Evolutionary conservation across 2,329 filamentous ascomycete species (phyloP).

Genomic region (Scortechinia acanthostroma): DNA sequence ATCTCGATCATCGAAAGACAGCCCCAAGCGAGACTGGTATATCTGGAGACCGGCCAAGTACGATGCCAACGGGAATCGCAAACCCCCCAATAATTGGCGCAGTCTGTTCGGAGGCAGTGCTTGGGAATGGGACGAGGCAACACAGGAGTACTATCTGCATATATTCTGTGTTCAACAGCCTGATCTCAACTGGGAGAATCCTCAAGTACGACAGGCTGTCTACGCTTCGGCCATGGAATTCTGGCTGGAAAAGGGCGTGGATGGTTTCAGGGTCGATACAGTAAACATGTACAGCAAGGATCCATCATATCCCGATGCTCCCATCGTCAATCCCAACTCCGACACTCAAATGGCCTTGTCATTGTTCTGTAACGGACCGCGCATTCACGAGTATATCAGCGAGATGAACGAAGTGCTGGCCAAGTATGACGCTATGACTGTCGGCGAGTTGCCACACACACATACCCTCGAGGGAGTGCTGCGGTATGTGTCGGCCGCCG

Average conservation of each 20-base stretch:
- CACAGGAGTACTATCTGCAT: slow-evolving; percentile 70
- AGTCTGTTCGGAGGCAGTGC: slow-evolving; percentile 50
- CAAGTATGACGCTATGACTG: slow-evolving; percentile 60
- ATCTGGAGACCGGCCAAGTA: slow-evolving; percentile 45
- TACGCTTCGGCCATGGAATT: slow-evolving; percentile 68
- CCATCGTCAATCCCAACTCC: slow-evolving; percentile 36
- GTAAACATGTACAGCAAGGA: slow-evolving; percentile 69
- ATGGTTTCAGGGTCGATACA: slow-evolving; percentile 70
- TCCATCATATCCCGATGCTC: slow-evolving; percentile 47
- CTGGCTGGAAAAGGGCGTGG: slow-evolving; percentile 70
- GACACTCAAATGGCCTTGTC: slow-evolving; percentile 40
- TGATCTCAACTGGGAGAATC: slow-evolving; percentile 77
- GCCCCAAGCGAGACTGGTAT: slow-evolving; percentile 65
- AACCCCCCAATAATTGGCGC: slow-evolving; percentile 76
- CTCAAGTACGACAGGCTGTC: slow-evolving; percentile 59
- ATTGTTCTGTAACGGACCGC: slow-evolving; percentile 62
- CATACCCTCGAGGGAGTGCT: slow-evolving; percentile 49
- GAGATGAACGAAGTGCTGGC: slow-evolving; percentile 59
- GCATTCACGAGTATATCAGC: slow-evolving; percentile 59
- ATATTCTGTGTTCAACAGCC: slow-evolving; percentile 73
- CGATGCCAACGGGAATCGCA: too few relatives aligned
- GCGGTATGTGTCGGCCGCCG: slow-evolving; percentile 46
- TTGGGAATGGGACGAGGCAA: slow-evolving; percentile 69
- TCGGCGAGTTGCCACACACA: slow-evolving; percentile 63
- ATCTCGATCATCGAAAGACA: slow-evolving; percentile 51